phyloP scores from a whole-genome alignment of 495 filamentous ascomycete genomes.

The Penicillium cosmopolitanum region DNA sequence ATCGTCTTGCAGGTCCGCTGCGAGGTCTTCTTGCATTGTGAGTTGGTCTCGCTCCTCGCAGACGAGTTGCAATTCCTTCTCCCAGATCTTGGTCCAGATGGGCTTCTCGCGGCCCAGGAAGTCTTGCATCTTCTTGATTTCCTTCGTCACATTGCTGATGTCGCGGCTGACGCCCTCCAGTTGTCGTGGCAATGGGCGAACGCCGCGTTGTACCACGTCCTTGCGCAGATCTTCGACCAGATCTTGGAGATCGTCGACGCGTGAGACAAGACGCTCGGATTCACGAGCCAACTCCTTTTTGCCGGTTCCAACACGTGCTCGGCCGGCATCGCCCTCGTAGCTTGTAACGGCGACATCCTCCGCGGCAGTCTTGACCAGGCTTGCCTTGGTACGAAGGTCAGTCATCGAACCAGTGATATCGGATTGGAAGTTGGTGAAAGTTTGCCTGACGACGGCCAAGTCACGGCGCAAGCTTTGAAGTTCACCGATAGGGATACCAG shows the following conservation, averaged over 20 bases:
- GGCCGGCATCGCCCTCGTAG: slow-evolving; percentile 71
- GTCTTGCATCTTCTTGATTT: slow-evolving; percentile 94
- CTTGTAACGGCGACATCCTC: slow-evolving; percentile 65
- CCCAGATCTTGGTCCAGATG: slow-evolving; percentile 97
- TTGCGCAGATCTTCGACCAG: slow-evolving; percentile 95
- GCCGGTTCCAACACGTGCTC: slow-evolving; percentile 79
- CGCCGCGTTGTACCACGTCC: slow-evolving; percentile 91
- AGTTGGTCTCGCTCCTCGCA: slow-evolving; percentile 93
- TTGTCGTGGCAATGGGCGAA: slow-evolving; percentile 88
- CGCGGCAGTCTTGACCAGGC: slow-evolving; percentile 75
- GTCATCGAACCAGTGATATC: slow-evolving; percentile 89
- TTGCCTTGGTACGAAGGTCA: slow-evolving; percentile 76
- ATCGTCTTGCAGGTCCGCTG: slow-evolving; percentile 89
- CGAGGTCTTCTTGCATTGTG: slow-evolving; percentile 91
- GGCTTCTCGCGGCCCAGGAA: slow-evolving; percentile 91
- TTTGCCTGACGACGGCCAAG: slow-evolving; percentile 89
- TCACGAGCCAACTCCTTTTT: slow-evolving; percentile 84
- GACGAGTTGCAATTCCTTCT: slow-evolving; percentile 90
- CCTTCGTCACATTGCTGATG: slow-evolving; percentile 75
- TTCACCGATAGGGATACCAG: slow-evolving; percentile 65
- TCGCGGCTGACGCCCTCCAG: slow-evolving; percentile 87
- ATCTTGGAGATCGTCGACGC: slow-evolving; percentile 95
- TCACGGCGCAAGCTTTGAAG: slow-evolving; percentile 85
- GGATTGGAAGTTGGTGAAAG: slow-evolving; percentile 85
- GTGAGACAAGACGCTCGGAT: slow-evolving; percentile 82